Conservation (phyloP, 768 basidiomycete genomes). For the Tylopilus balloui region DNA sequence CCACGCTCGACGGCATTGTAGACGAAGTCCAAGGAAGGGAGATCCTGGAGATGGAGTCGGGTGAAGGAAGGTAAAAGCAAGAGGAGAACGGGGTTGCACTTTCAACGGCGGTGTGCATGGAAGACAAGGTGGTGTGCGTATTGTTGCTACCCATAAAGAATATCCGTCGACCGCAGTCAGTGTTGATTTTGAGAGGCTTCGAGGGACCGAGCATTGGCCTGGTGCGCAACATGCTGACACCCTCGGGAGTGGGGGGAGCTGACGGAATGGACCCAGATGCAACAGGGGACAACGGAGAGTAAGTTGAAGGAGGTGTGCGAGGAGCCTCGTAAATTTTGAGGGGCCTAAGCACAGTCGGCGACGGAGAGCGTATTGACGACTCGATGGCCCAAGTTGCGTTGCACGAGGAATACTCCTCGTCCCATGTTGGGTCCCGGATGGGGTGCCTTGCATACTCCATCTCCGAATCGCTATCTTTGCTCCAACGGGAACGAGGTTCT, state of each 20-base stretch:
- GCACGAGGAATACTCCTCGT: slow-evolving; percentile 40
- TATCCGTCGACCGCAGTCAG: slow-evolving; percentile 36
- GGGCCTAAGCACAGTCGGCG: slow-evolving; percentile 33
- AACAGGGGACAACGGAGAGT: slow-evolving; percentile 44
- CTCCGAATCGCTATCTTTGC: slow-evolving; percentile 43
- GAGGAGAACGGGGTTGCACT: slow-evolving; percentile 53
- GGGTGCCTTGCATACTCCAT: slow-evolving; percentile 32
- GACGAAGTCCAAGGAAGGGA: slow-evolving; percentile 33
- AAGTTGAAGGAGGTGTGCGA: slow-evolving; percentile 48
- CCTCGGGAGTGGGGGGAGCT: slow-evolving; percentile 56
- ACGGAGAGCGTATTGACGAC: slow-evolving; percentile 46
- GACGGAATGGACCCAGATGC: slow-evolving; percentile 40
- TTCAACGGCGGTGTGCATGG: slow-evolving; percentile 77
- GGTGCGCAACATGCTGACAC: slow-evolving; percentile 38
- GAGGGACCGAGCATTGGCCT: slow-evolving; percentile 33
- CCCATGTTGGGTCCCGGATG: slow-evolving; percentile 29
- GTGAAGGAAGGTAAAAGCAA: slow-evolving; percentile 49
- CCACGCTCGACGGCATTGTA: slow-evolving; percentile 37
- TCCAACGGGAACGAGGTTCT: slow-evolving; percentile 53
- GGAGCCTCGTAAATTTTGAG: slow-evolving; percentile 44
- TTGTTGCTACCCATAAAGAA: slow-evolving; percentile 40
- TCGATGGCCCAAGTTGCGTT: slow-evolving; percentile 55
- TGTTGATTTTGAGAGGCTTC: slow-evolving; percentile 58
- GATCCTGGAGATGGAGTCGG: slow-evolving; percentile 37
- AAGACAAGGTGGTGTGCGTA: slow-evolving; percentile 45